These are phyloP conservation scores for Podospora fimiseda DNA, from an alignment of 495 filamentous ascomycete species.

Conservation along the genomic window DNA sequence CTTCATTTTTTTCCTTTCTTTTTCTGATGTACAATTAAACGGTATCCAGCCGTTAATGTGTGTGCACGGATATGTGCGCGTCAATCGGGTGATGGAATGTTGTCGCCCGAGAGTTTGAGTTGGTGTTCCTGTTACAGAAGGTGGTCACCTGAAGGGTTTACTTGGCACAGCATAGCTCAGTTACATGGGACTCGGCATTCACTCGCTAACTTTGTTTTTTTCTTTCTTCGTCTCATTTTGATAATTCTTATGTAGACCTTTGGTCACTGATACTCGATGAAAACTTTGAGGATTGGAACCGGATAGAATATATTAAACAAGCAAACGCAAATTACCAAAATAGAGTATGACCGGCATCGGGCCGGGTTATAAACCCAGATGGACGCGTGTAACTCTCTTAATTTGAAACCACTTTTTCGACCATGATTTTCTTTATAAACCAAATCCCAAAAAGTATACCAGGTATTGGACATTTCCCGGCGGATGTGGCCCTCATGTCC, in stretches of 20 bases:
- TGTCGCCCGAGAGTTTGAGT: background rate
- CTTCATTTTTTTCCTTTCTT: background rate
- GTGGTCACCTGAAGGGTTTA: background rate
- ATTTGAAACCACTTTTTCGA: slow-evolving; percentile 10
- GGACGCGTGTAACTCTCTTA: background rate
- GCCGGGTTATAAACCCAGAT: background rate
- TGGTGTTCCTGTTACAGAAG: background rate
- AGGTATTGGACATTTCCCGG: slow-evolving; percentile 11
- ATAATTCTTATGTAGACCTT: too few relatives aligned
- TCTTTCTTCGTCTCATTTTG: too few relatives aligned
- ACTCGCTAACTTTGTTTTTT: background rate
- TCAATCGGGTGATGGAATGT: too few relatives aligned
- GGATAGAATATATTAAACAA: too few relatives aligned
- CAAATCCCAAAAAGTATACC: background rate
- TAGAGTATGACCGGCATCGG: slow-evolving; percentile 6
- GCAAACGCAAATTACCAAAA: slow-evolving; percentile 6
- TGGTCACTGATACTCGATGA: too few relatives aligned
- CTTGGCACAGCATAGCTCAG: too few relatives aligned
- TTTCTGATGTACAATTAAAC: too few relatives aligned
- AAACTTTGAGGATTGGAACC: too few relatives aligned
- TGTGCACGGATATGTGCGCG: too few relatives aligned
- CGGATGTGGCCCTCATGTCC: slow-evolving; percentile 18
- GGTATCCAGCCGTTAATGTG: background rate
- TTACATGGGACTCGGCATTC: too few relatives aligned
- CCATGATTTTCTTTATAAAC: slow-evolving; percentile 1